Conservation (phyloP, 1,284 basidiomycete genomes). For the Sporisorium iseilematis-ciliati region DNA sequence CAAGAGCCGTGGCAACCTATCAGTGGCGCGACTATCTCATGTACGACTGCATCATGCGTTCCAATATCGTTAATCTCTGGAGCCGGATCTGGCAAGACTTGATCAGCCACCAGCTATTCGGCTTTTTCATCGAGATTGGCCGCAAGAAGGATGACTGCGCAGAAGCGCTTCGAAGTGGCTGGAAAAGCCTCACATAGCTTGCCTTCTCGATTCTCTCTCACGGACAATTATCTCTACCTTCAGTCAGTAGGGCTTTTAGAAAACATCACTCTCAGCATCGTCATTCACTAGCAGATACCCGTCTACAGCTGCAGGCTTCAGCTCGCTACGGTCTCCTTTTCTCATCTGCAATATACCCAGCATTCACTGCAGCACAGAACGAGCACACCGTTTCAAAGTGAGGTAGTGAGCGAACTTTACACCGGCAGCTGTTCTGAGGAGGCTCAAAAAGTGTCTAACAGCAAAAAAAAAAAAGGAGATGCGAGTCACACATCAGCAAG, state of each 20-base stretch:
- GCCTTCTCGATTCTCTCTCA: neutral
- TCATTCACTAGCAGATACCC: neutral
- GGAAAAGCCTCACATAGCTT: constrained; percentile 16
- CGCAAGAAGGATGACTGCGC: constrained; percentile 39
- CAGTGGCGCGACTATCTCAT: constrained; percentile 47
- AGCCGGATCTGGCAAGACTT: constrained; percentile 54
- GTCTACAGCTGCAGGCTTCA: neutral
- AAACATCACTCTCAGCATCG: too few relatives aligned
- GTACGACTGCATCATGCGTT: constrained; percentile 53
- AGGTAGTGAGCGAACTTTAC: too few relatives aligned
- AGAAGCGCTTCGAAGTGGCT: constrained; percentile 25
- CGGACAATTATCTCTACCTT: neutral
- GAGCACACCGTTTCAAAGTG: too few relatives aligned
- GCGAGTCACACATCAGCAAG: too few relatives aligned
- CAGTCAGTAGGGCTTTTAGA: neutral
- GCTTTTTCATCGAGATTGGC: constrained; percentile 46
- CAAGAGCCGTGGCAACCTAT: constrained; percentile 57
- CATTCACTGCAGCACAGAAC: too few relatives aligned
- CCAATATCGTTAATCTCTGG: constrained; percentile 55
- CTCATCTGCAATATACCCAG: constrained; percentile 6
- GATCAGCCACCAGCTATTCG: constrained; percentile 51
- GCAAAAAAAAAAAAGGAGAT: too few relatives aligned
- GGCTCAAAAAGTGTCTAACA: too few relatives aligned
- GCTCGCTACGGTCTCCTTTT: neutral
- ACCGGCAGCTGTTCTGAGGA: too few relatives aligned